Evolutionary conservation across 345 rosid genomes (phyloP).

Genomic region (Reutealis trisperma): DNA sequence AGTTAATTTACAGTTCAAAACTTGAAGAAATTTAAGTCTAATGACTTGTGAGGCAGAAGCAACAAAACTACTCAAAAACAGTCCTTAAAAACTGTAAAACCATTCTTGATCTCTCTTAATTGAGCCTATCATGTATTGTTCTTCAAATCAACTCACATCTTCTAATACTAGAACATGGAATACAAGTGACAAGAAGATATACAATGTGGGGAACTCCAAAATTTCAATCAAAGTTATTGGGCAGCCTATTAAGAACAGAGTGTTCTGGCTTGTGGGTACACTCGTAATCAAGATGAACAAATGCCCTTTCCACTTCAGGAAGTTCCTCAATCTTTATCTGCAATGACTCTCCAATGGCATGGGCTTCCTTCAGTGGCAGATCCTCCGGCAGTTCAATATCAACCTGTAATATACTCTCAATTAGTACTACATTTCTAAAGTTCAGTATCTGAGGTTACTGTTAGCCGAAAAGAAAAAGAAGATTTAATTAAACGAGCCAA

Average conservation of each 20-base stretch:
- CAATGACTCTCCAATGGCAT: conserved; percentile 39
- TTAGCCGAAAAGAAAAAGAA: too few relatives aligned
- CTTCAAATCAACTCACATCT: too few relatives aligned
- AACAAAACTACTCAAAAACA: too few relatives aligned
- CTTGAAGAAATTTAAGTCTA: too few relatives aligned
- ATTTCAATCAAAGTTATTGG: conserved; percentile 9
- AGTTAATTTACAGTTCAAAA: too few relatives aligned
- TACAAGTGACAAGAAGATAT: not conserved
- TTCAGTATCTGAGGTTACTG: too few relatives aligned
- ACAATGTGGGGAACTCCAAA: not conserved
- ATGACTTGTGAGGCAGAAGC: too few relatives aligned
- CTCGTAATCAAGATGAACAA: conserved; percentile 52
- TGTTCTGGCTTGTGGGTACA: conserved; percentile 38
- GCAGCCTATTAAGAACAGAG: conserved; percentile 26
- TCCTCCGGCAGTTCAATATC: conserved; percentile 38
- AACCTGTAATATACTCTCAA: conserved; percentile 12
- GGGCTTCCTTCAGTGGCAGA: conserved; percentile 37
- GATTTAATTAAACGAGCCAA: too few relatives aligned
- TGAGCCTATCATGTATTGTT: too few relatives aligned
- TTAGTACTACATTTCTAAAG: too few relatives aligned
- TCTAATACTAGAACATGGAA: not conserved
- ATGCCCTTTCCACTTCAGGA: conserved; percentile 44
- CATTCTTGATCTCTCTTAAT: too few relatives aligned
- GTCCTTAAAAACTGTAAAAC: too few relatives aligned
- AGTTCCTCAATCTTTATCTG: conserved; percentile 41